Conservation (phyloP, 2,329 filamentous ascomycete species). For the Diplodia scrobiculata region DNA sequence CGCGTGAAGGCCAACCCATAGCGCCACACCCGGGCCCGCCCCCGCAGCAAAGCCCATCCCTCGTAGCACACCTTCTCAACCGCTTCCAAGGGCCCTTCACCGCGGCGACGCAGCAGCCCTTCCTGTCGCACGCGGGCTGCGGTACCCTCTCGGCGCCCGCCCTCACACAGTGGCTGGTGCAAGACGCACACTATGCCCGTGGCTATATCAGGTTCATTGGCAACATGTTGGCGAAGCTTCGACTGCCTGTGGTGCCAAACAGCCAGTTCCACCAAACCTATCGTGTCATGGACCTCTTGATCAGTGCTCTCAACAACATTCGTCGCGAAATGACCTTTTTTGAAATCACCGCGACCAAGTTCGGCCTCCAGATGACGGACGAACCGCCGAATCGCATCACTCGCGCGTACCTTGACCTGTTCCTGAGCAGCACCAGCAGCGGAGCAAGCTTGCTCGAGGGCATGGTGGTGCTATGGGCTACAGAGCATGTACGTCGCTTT, state of each 20-base stretch:
- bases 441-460: slow-evolving; percentile 64
- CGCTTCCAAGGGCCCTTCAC: slow-evolving; percentile 53
- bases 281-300: slow-evolving; percentile 63
- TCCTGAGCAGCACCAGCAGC: slow-evolving; percentile 59
- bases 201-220: slow-evolving; percentile 69
- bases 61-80: slow-evolving; percentile 61
- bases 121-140: slow-evolving; percentile 65
- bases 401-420: slow-evolving; percentile 59
- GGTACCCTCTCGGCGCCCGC: slow-evolving; percentile 60
- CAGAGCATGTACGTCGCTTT: slow-evolving; percentile 58
- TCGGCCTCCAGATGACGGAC: slow-evolving; percentile 56
- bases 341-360: slow-evolving; percentile 63
- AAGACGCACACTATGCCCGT: slow-evolving; percentile 71
- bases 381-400: slow-evolving; percentile 54
- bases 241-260: slow-evolving; percentile 54
- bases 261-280: slow-evolving; percentile 55
- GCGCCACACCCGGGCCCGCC: slow-evolving; percentile 37
- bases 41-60: slow-evolving; percentile 46
- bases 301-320: slow-evolving; percentile 67
- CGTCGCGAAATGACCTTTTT: slow-evolving; percentile 69
- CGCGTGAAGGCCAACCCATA: slow-evolving; percentile 43
- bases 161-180: slow-evolving; percentile 68
- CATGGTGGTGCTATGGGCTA: slow-evolving; percentile 74
- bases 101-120: slow-evolving; percentile 65
- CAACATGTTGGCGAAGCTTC: slow-evolving; percentile 63